Evolutionary conservation across 2,329 filamentous ascomycete species (phyloP).

Genomic region (Domatiomyces globalis): DNA sequence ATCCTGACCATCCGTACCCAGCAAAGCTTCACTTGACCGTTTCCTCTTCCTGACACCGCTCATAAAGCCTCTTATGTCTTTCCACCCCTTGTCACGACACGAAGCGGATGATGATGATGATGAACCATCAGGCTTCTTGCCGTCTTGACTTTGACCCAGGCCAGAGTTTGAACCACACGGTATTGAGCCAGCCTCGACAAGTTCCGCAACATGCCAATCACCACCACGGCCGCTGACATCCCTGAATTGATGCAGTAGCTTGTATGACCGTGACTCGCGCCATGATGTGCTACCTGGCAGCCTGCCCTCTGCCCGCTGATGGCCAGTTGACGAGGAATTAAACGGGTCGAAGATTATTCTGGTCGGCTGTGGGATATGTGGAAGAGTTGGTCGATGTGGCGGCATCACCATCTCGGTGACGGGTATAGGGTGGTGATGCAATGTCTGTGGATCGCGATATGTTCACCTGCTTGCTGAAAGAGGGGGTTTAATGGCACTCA

Average conservation of each 20-base stretch:
- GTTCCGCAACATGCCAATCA: slow-evolving; percentile 44
- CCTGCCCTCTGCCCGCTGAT: slow-evolving; percentile 59
- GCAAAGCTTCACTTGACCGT: slow-evolving; percentile 7
- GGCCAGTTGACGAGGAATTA: slow-evolving; percentile 60
- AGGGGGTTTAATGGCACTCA: too few species aligned
- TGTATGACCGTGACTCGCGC: slow-evolving; percentile 54
- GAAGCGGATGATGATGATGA: too few species aligned
- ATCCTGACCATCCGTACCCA: neutral
- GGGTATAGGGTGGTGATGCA: too few species aligned
- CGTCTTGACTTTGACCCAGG: slow-evolving; percentile 25
- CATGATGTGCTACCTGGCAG: slow-evolving; percentile 52
- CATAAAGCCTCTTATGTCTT: slow-evolving; percentile 35
- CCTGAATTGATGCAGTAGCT: slow-evolving; percentile 56
- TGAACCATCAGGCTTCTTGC: slow-evolving; percentile 37
- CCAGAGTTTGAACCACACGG: slow-evolving; percentile 27
- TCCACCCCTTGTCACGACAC: slow-evolving; percentile 18
- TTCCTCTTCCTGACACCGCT: slow-evolving; percentile 32
- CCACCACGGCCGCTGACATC: slow-evolving; percentile 46
- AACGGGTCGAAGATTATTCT: slow-evolving; percentile 27
- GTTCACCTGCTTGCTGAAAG: too few species aligned
- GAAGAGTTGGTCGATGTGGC: slow-evolving; percentile 7
- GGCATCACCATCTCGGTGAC: slow-evolving; percentile 5
- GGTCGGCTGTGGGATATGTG: slow-evolving; percentile 12
- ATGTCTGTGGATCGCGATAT: too few species aligned
- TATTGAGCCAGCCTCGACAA: slow-evolving; percentile 49